Conservation (phyloP, 2,329 filamentous ascomycete genomes). For the Paraphaeosphaeria sporulosa region DNA sequence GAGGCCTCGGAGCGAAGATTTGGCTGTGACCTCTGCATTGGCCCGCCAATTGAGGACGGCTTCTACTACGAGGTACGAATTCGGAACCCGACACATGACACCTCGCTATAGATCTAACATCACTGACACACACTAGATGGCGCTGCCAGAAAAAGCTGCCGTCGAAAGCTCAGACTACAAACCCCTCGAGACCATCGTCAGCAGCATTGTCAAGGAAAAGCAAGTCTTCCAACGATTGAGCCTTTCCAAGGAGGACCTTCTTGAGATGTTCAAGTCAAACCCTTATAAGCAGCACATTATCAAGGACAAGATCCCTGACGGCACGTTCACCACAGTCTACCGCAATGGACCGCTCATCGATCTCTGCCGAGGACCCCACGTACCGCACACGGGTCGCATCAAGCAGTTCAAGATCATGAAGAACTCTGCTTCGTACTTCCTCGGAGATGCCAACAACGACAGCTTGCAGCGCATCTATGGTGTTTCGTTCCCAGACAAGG, state of each 20-base stretch:
- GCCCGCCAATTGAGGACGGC: slow-evolving; percentile 87
- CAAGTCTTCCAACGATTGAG: slow-evolving; percentile 91
- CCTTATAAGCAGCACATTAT: slow-evolving; percentile 99
- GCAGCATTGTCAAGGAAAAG: slow-evolving; percentile 92
- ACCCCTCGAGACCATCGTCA: slow-evolving; percentile 80
- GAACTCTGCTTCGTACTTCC: slow-evolving; percentile 86
- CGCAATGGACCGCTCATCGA: slow-evolving; percentile 93
- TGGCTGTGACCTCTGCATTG: slow-evolving; percentile 91
- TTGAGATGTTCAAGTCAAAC: slow-evolving; percentile 97
- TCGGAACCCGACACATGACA: neutral
- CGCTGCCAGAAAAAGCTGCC: slow-evolving; percentile 72
- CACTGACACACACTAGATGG: slow-evolving; percentile 69
- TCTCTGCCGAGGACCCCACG: slow-evolving; percentile 92
- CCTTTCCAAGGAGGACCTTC: slow-evolving; percentile 87
- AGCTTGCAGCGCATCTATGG: slow-evolving; percentile 96
- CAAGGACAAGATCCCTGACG: slow-evolving; percentile 87
- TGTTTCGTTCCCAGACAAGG: slow-evolving; percentile 97
- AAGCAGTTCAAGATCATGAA: slow-evolving; percentile 96
- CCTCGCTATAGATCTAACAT: neutral
- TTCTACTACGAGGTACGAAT: slow-evolving; percentile 82
- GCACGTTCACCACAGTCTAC: slow-evolving; percentile 92
- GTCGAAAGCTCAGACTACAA: slow-evolving; percentile 84
- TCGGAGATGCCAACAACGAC: slow-evolving; percentile 92
- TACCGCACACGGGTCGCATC: slow-evolving; percentile 90
- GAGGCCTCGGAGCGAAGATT: slow-evolving; percentile 92